Base-by-base conservation (phyloP, 2,329 filamentous ascomycete genomes). In the Colletotrichum filicis region DNA sequence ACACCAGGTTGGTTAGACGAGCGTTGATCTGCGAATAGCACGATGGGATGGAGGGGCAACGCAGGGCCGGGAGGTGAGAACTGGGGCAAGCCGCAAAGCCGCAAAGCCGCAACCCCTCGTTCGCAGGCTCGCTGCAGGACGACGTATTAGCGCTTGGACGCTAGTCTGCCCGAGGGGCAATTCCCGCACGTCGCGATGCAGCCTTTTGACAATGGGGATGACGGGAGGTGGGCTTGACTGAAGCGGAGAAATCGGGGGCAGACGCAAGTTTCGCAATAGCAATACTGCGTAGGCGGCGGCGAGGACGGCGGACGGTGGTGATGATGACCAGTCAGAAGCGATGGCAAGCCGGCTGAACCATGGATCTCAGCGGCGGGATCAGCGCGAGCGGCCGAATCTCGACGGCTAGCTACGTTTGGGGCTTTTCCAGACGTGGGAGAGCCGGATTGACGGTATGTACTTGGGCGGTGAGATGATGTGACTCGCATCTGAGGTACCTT, bases 21-120 rank as follows among this genome's bases (percentile, higher is more conserved):
- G 42, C n/a, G 55, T 56, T 55, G 62, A 60, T 60, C 9, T 66
- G 26, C 68, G 24, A 14, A 53, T 49, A 66, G 67, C 49, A 35
- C 55, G 42, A 28, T 52, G 55, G 42, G 37, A 70, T 58, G 52
- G 53, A 57, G 32, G 57, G 49, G 65, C 57, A 55, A 30, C n/a
- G 12, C 19, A 60, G 57, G 57, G 22, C 9, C 35, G 24, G 14
- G 30, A n/a, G n/a, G 14, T 49, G 53, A 49, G 22, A 59, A 60
- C 53, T 37, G 62, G 24, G n/a, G 32, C 56, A 16, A 24, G 24
- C n/a, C 28, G 22, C 22, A 16, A 16, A 24, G 24, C n/a, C 42
- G 14, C 22, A 16, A 16, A 24, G 24, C n/a, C 42, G 22, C 14
- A 16, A 60, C 62, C 42, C 62, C 68, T 70, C 62, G 55, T 57